Percentiles rank a stretch among this genome's conserved stretches.
Conservation (phyloP, 2,329 filamentous ascomycete genomes). For the Penicillium sp. region DNA sequence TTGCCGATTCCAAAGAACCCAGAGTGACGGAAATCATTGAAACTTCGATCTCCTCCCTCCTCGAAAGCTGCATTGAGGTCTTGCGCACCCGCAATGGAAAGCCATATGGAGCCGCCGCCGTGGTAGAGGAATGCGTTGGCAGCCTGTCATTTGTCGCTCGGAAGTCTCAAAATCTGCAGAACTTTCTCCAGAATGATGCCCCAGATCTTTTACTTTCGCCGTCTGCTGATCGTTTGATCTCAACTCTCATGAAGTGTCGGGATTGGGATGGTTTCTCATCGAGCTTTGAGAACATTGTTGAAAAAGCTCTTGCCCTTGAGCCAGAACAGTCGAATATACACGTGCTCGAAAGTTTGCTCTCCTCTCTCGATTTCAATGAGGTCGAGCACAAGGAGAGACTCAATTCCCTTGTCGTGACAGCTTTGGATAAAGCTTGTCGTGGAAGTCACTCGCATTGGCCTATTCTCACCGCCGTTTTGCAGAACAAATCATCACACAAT, state of each 20-base stretch:
- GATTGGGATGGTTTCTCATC: slow-evolving; percentile 43
- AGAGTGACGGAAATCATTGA: slow-evolving; percentile 37
- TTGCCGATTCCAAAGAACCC: slow-evolving; percentile 26
- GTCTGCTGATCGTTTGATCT: slow-evolving; percentile 67
- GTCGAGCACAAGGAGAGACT: slow-evolving; percentile 38
- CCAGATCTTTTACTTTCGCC: slow-evolving; percentile 66
- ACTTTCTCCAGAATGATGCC: slow-evolving; percentile 60
- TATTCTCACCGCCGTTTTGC: slow-evolving; percentile 40
- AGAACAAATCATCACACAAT: slow-evolving; percentile 38
- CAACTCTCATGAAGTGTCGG: slow-evolving; percentile 62
- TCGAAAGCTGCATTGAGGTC: slow-evolving; percentile 53
- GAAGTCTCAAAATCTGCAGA: slow-evolving; percentile 45
- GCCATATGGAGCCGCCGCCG: slow-evolving; percentile 65
- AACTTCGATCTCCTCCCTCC: slow-evolving; percentile 39
- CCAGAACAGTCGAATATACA: slow-evolving; percentile 34
- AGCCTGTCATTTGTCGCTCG: slow-evolving; percentile 46
- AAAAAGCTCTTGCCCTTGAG: slow-evolving; percentile 35
- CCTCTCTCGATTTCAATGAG: slow-evolving; percentile 40
- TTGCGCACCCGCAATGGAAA: slow-evolving; percentile 62
- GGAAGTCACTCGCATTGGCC: slow-evolving; percentile 42
- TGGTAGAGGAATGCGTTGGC: slow-evolving; percentile 56
- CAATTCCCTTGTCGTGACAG: slow-evolving; percentile 36
- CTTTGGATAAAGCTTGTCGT: slow-evolving; percentile 37
- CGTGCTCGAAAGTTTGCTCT: slow-evolving; percentile 42
- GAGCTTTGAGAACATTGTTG: slow-evolving; percentile 40